Base-by-base conservation (phyloP, 225 moss, liverwort and hornwort genomes). In the Anthoceros angustus region DNA sequence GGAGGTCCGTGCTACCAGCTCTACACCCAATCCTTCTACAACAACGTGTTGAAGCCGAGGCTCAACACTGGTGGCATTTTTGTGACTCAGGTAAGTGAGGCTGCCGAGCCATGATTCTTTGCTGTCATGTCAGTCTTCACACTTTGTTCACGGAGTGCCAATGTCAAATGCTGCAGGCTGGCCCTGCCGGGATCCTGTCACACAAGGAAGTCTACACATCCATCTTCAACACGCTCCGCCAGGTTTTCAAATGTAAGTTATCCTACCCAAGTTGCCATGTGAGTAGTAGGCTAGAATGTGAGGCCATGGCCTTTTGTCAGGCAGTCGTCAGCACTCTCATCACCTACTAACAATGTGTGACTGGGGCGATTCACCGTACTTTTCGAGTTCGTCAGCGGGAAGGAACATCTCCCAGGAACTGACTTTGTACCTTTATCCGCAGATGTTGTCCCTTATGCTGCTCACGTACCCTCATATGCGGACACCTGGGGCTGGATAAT, bases 401-500 rank as follows among this genome's bases (percentile, higher is more conserved):
- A n/a, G n/a, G n/a, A n/a, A n/a, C n/a, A n/a, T n/a, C n/a, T n/a
- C n/a, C n/a, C n/a, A 50, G 43, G 20, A 4, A 50, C 5, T 50
- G 49, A 14, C 49, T 16, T 4, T 20, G 5, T 20, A 50, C 49
- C 39, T 9, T 68, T 32, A 41, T 62, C 0, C 77, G 74, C 77
- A 90, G 90, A 90, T 73, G 94, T 95, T 23, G 77, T 86, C 42
- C 90, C 90, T 6, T 90, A 95, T 66, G 84, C 88, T 39, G 90
- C 90, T 15, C 94, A 95, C 71, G 86, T 90, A 70, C 94, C 94
- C 12, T 95, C 94, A 6, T 88, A 88, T 72, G 90, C 94, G 32
- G 90, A 90, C 75, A 86, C 94, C 41, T 95, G 94, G 88, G 94
- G 88, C 39, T 95, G 90, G 94, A 46, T 95, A 38, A 88, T 90